A percentile compares a stretch with the other conserved stretches of the same genome.
Evolutionary conservation across 1,284 basidiomycete species (phyloP).

Genomic region (Wallemia hederae): DNA sequence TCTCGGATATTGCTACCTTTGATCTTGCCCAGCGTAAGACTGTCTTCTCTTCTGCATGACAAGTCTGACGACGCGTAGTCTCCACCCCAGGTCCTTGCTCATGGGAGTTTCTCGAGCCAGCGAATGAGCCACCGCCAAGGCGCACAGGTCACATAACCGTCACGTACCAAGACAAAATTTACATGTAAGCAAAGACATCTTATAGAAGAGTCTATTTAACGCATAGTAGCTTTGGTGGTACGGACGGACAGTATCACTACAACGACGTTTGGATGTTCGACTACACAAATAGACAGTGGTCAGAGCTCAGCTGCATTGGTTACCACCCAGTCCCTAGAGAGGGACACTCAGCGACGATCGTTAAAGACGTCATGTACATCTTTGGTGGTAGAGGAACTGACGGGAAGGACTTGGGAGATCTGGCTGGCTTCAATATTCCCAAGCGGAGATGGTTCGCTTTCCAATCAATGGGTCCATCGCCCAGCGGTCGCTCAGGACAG

Average conservation of each 20-base stretch:
- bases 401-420: constrained; percentile 78
- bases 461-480: constrained; percentile 92
- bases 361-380: constrained; percentile 93
- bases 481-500: constrained; percentile 70
- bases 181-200: constrained; percentile 28
- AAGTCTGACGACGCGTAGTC: not conserved
- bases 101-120: constrained; percentile 52
- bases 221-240: constrained; percentile 59
- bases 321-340: constrained; percentile 90
- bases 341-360: constrained; percentile 82
- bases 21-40: constrained; percentile 65
- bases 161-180: constrained; percentile 54
- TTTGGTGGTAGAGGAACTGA: constrained; percentile 93
- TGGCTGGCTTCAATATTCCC: constrained; percentile 86
- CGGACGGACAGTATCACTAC: constrained; percentile 93
- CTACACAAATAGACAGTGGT: constrained; percentile 50
- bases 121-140: constrained; percentile 39
- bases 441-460: constrained; percentile 82
- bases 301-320: constrained; percentile 83
- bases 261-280: constrained; percentile 98
- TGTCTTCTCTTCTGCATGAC: constrained; percentile 13
- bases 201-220: not conserved
- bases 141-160: constrained; percentile 83
- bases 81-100: constrained; percentile 2
- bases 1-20: constrained; percentile 90